Evolutionary conservation across 129 eudicot species (phyloP), one percentile per base, ranked within the genome.

Genomic region (Helianthus tuberosus): DNA sequence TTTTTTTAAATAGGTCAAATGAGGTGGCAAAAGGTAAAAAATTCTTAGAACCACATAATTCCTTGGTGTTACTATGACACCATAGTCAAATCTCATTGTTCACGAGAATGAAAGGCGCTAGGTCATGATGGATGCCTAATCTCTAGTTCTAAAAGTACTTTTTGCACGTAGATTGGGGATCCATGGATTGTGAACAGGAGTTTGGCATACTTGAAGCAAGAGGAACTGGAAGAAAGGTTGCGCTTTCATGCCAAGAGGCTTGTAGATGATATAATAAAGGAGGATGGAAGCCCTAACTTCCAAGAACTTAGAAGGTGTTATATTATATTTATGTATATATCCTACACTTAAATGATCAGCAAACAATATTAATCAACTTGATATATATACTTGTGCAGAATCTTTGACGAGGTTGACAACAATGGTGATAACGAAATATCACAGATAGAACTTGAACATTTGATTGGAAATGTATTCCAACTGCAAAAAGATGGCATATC

Each of bases 151-250:
- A 6, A 8, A 8, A 39, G 8, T 39, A 5, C 23, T 6, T 39
- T 43, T 58, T 13, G 39, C 54, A 23, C 2, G 58, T 72, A 72
- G 77, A 13, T 72, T 1, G 12, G 68, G 68, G 44, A 44, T 14
- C 77, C 77, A 14, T 44, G 25, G 58, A 58, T 72, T 58, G 16
- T 3, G 32, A 11, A 0, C 6, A 72, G 58, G 47, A 58, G 58
- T 72, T 14, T 72, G 47, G 68, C 68, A 72, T 59, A 72, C 47
- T 59, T 72, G 29, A 59, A 44, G 77, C 58, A 72, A 72, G 68
- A 72, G 14, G 29, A 72, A 41, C 16, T 72, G 35, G 47, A 25
- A 59, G 14, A 11, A 0, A 16, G 68, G 15, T 72, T 72, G 10
- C 3, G 63, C 15, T 35, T 8, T 49, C 63, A 74, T 74, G 15